A percentile compares a stretch with the other conserved stretches of the same genome.
Evolutionary conservation across 1,284 basidiomycete genomes (phyloP).

Genomic region (Ustilago vetiveriae): DNA sequence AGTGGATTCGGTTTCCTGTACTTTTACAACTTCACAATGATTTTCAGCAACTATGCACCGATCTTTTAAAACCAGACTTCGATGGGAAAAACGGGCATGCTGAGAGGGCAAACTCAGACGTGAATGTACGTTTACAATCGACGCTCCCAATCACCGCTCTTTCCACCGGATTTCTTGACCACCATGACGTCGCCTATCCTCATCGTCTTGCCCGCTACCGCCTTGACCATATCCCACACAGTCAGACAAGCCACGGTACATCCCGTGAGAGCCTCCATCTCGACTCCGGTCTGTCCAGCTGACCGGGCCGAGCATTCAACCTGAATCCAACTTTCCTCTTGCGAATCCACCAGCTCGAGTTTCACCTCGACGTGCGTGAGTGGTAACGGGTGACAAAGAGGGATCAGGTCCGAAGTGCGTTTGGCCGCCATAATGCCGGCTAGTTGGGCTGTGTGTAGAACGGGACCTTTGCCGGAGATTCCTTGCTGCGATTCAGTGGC

Average conservation of each 20-base stretch:
- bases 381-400: conserved; percentile 82
- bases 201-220: conserved; percentile 85
- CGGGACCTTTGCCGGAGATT: conserved; percentile 48
- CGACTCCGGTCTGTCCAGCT: conserved; percentile 74
- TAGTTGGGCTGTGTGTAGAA: conserved; percentile 76
- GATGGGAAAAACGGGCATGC: too few relatives aligned
- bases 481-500: conserved; percentile 69
- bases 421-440: conserved; percentile 89
- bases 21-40: not conserved
- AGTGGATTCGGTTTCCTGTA: conserved; percentile 4
- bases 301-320: conserved; percentile 53
- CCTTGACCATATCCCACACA: conserved; percentile 92
- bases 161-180: conserved; percentile 77
- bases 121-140: too few relatives aligned
- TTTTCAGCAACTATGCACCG: too few relatives aligned
- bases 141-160: conserved; percentile 72
- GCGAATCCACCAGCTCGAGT: conserved; percentile 68
- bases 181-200: conserved; percentile 73
- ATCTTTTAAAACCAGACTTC: too few relatives aligned
- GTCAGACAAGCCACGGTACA: conserved; percentile 82
- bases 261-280: conserved; percentile 91
- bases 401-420: conserved; percentile 75
- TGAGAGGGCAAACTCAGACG: too few relatives aligned
- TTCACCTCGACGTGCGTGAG: conserved; percentile 77
- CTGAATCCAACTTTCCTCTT: conserved; percentile 29